A percentile compares a stretch with the other conserved stretches of the same genome.
Conservation (phyloP, 2,329 filamentous ascomycete genomes). For the Coniochaeta pulveracea region DNA sequence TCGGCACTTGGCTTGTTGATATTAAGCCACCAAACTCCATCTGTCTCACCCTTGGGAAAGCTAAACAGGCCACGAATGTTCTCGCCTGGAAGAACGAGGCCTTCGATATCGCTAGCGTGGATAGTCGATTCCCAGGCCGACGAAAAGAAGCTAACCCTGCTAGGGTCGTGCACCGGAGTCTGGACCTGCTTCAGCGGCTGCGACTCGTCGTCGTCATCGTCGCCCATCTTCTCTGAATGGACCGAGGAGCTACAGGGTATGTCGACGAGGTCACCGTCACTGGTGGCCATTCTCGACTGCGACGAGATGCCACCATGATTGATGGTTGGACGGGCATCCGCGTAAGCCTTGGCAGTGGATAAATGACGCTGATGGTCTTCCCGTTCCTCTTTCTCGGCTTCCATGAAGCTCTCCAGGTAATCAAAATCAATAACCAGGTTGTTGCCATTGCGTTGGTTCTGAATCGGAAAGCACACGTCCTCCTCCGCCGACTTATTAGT, state of each 20-base stretch:
- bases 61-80: conserved; percentile 79
- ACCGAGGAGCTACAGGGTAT: conserved; percentile 34
- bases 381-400: conserved; percentile 40
- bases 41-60: conserved; percentile 46
- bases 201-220: conserved; percentile 19
- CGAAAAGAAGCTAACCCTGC: conserved; percentile 93
- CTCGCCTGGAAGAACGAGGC: conserved; percentile 80
- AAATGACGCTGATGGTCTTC: conserved; percentile 33
- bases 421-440: conserved; percentile 86
- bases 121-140: conserved; percentile 90
- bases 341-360: conserved; percentile 40
- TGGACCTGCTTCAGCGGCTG: conserved; percentile 23
- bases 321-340: conserved; percentile 45
- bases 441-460: conserved; percentile 54
- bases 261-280: conserved; percentile 47
- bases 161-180: conserved; percentile 44
- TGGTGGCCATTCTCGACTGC: conserved; percentile 30
- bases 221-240: conserved; percentile 34
- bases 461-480: conserved; percentile 81
- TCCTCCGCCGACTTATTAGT: conserved; percentile 67
- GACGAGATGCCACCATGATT: conserved; percentile 14
- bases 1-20: conserved; percentile 83
- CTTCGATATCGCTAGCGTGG: conserved; percentile 79
- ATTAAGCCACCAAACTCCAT: conserved; percentile 98
- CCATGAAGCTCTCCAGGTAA: conserved; percentile 83